These are phyloP conservation scores for Cordyceps tenuipes DNA, from an alignment of 2,329 filamentous ascomycete genomes.

Conservation along the genomic window DNA sequence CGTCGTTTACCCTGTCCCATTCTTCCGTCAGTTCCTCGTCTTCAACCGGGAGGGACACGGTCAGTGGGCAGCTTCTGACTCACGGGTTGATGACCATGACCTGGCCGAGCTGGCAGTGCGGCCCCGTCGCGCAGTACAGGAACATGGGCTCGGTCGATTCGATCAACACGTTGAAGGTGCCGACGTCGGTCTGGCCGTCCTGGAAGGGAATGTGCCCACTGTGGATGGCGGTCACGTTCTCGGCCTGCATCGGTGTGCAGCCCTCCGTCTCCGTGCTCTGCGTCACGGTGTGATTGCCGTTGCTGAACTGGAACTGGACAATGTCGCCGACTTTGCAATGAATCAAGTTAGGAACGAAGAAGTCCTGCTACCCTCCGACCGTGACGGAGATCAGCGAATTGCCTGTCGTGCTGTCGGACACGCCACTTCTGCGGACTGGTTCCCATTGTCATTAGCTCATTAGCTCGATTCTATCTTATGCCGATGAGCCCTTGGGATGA, in stretches of 20 bases:
- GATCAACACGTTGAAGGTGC: constrained; percentile 39
- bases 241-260: constrained; percentile 30
- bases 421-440: background rate
- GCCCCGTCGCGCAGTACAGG: constrained; percentile 40
- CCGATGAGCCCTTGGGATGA: too few species aligned
- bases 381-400: constrained; percentile 25
- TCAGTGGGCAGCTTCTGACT: too few species aligned
- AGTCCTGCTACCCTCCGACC: constrained; percentile 28
- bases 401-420: background rate
- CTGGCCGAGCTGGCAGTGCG: constrained; percentile 43
- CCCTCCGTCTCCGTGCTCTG: constrained; percentile 28
- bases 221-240: constrained; percentile 25
- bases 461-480: too few species aligned
- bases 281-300: constrained; percentile 35
- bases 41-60: too few species aligned
- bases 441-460: too few species aligned
- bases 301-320: constrained; percentile 35
- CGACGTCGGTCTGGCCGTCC: constrained; percentile 28
- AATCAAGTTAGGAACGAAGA: constrained; percentile 30
- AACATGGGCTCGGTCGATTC: constrained; percentile 37
- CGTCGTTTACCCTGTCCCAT: background rate
- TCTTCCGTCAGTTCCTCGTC: background rate
- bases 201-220: constrained; percentile 33
- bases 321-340: constrained; percentile 28
- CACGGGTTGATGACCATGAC: constrained; percentile 43